Evolutionary conservation across 169 alveolate species (phyloP).

Genomic region (Eimeria maxima): DNA sequence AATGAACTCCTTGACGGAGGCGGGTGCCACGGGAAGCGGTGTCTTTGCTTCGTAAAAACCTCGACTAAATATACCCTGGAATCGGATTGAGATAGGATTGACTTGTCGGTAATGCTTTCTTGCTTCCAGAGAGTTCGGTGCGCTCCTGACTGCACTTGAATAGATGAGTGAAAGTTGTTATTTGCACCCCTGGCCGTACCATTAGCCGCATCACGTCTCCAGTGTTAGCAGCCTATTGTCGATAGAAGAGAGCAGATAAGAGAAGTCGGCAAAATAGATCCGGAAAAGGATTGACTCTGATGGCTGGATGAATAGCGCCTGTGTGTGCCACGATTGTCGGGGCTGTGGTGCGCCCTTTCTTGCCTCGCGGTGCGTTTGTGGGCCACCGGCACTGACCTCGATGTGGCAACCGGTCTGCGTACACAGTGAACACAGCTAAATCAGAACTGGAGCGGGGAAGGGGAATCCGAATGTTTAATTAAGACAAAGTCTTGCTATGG

Average conservation of each 20-base stretch:
- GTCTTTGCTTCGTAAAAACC: constrained; percentile 94
- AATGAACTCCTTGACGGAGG: constrained; percentile 86
- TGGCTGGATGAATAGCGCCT: no score
- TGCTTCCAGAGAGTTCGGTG: constrained; percentile 90
- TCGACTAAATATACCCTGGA: constrained; percentile 89
- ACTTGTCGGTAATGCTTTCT: constrained; percentile 92
- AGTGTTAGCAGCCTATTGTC: constrained; percentile 97
- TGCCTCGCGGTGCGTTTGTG: no score
- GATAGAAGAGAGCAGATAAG: constrained; percentile 95
- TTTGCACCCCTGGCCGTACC: constrained; percentile 94
- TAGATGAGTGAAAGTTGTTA: constrained; percentile 89
- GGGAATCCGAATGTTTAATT: no score
- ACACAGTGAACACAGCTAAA: no score
- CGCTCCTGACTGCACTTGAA: constrained; percentile 85
- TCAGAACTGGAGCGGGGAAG: no score
- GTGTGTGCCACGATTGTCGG: no score
- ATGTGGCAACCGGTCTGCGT: no score
- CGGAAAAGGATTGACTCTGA: no score
- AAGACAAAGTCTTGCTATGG: constrained; percentile 87
- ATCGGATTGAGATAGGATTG: constrained; percentile 94
- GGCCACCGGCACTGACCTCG: no score
- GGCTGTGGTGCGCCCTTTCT: no score
- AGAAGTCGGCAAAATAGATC: constrained; percentile 94
- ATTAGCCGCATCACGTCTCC: constrained; percentile 97
- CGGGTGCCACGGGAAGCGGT: constrained; percentile 86